Conservation (phyloP, 2,329 filamentous ascomycete genomes). For the Trichoderma simmonsii region DNA sequence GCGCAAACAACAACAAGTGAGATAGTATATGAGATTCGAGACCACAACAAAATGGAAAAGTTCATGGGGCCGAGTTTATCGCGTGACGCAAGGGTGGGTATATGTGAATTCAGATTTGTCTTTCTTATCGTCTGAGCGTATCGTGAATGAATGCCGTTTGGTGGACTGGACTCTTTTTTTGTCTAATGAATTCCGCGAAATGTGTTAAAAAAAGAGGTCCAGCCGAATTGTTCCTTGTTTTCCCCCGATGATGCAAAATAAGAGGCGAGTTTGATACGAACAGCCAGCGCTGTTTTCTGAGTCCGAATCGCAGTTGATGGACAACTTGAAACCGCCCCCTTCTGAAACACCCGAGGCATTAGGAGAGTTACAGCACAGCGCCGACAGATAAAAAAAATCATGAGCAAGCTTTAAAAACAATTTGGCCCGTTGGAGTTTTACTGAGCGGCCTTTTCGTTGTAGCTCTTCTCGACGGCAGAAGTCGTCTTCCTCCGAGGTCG, state of each 20-base stretch:
- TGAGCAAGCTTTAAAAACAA: neutral
- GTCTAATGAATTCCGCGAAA: neutral
- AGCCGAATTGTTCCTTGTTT: neutral
- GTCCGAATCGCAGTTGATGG: neutral
- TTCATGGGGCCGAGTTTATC: neutral
- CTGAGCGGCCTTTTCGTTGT: conserved; percentile 34
- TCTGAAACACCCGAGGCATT: neutral
- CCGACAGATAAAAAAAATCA: neutral
- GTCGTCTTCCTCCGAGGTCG: conserved; percentile 45
- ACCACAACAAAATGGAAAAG: neutral
- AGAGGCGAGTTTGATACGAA: neutral
- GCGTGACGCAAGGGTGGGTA: conserved; percentile 1
- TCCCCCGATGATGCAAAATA: neutral
- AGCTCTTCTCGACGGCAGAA: conserved; percentile 37
- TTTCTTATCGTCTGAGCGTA: neutral
- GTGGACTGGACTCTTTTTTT: neutral
- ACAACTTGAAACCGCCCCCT: too few species aligned
- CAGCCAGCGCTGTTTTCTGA: neutral
- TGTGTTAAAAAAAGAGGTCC: neutral
- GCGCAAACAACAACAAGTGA: neutral
- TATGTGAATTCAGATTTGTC: neutral
- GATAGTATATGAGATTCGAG: neutral
- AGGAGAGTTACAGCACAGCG: neutral
- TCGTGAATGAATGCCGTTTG: conserved; percentile 1
- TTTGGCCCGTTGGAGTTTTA: neutral